Evolutionary conservation across 768 basidiomycete species (phyloP).

Genomic region (Hygrocybe punicea): DNA sequence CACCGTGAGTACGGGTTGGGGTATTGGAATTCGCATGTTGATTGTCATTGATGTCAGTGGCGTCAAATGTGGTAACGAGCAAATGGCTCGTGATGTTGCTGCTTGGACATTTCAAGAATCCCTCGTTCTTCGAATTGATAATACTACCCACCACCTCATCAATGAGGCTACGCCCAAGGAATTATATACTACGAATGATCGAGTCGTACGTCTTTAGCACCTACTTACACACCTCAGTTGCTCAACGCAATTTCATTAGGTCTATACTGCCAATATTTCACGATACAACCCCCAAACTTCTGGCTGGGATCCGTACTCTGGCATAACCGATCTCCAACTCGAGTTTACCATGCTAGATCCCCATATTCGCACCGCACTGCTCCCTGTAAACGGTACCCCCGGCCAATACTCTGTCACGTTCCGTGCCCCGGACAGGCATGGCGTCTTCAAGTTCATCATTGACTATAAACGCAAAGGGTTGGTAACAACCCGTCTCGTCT

Average conservation of each 20-base stretch:
- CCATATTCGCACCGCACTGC: constrained; percentile 79
- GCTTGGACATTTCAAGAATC: constrained; percentile 92
- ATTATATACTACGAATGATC: constrained; percentile 82
- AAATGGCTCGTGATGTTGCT: constrained; percentile 69
- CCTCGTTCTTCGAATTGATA: constrained; percentile 74
- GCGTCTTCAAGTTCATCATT: constrained; percentile 96
- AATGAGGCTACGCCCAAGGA: constrained; percentile 61
- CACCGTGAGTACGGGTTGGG: constrained; percentile 44
- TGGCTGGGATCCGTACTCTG: constrained; percentile 70
- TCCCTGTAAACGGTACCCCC: constrained; percentile 50
- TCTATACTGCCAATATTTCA: constrained; percentile 71
- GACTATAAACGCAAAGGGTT: constrained; percentile 88
- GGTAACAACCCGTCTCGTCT: constrained; percentile 22
- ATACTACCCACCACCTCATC: constrained; percentile 66
- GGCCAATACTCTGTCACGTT: constrained; percentile 80
- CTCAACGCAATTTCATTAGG: constrained; percentile 41
- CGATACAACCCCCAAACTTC: constrained; percentile 54
- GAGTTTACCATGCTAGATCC: constrained; percentile 99
- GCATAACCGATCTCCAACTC: constrained; percentile 77
- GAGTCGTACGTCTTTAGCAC: constrained; percentile 52
- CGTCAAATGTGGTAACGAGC: constrained; percentile 66
- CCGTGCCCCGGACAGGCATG: constrained; percentile 91
- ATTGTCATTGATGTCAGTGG: constrained; percentile 39
- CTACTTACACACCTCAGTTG: constrained; percentile 4
- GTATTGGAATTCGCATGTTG: not conserved